phyloP scores from a whole-genome alignment of 2,329 filamentous ascomycete genomes.

The Stachybotrys chlorohalonatus region DNA sequence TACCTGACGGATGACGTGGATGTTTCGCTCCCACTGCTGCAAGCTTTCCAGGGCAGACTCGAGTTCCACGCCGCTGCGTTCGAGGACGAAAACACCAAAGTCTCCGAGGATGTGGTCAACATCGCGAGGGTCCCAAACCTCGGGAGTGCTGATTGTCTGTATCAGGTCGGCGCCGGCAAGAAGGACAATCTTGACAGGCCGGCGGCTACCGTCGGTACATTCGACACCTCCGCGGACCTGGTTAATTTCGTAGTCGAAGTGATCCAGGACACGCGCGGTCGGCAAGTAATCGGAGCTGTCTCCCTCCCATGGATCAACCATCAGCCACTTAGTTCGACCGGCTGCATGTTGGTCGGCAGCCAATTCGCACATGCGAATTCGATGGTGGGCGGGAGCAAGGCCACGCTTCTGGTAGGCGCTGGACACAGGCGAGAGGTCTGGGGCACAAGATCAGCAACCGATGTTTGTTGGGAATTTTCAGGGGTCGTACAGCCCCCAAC shows the following conservation, averaged over 20 bases:
- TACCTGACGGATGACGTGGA: constrained; percentile 66
- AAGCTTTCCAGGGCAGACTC: constrained; percentile 78
- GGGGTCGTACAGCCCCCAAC: constrained; percentile 55
- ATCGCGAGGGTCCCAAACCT: constrained; percentile 78
- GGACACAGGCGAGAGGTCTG: constrained; percentile 17
- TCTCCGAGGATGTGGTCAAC: constrained; percentile 78
- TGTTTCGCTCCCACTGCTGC: constrained; percentile 74
- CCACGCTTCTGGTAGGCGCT: constrained; percentile 28
- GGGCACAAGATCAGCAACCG: neutral
- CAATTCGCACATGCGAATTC: constrained; percentile 70
- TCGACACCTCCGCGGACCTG: constrained; percentile 65
- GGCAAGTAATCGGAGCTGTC: constrained; percentile 74
- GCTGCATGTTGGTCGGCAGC: constrained; percentile 68
- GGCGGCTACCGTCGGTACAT: constrained; percentile 55
- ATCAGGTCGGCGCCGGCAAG: constrained; percentile 72
- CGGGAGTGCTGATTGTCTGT: constrained; percentile 62
- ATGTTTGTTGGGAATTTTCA: constrained; percentile 13
- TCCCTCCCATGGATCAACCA: constrained; percentile 85
- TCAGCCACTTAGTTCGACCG: constrained; percentile 40
- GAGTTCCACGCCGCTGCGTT: constrained; percentile 74
- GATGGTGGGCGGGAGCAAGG: constrained; percentile 25
- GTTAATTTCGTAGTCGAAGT: constrained; percentile 88
- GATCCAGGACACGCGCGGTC: constrained; percentile 81
- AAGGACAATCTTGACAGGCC: constrained; percentile 64
- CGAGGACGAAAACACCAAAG: constrained; percentile 79